Percentiles rank a stretch among this genome's conserved stretches.
These are phyloP conservation scores for Saccharomyces pastorianus DNA, from an alignment of 1,139 yeast species.

Conservation along the genomic window DNA sequence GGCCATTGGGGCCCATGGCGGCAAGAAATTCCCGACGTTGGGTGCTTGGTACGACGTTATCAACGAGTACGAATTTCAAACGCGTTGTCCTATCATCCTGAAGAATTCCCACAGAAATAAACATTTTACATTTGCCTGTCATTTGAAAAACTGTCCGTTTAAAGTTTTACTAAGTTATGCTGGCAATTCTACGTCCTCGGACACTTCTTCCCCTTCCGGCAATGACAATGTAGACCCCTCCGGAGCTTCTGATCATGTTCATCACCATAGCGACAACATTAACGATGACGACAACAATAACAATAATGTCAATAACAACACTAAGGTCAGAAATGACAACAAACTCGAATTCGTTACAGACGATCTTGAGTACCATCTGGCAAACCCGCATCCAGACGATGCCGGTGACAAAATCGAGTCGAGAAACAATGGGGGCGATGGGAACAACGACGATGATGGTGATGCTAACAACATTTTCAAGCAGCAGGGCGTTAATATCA, in stretches of 20 bases:
- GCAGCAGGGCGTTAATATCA: conserved; percentile 2
- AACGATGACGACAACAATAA: background rate
- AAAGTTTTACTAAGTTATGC: conserved; percentile 28
- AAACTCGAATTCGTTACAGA: background rate
- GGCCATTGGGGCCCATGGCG: conserved; percentile 20
- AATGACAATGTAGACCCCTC: background rate
- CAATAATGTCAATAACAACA: background rate
- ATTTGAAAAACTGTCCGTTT: conserved; percentile 29
- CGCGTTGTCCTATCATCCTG: conserved; percentile 30
- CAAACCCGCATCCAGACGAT: background rate
- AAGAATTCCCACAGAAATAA: conserved; percentile 31
- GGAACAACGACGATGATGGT: background rate
- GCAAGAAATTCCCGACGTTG: conserved; percentile 25
- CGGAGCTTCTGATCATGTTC: background rate
- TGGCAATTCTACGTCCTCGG: conserved; percentile 9
- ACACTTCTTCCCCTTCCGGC: background rate
- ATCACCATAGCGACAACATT: background rate
- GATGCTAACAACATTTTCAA: conserved; percentile 1
- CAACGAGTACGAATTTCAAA: conserved; percentile 31
- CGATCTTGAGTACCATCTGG: background rate
- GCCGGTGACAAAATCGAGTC: background rate
- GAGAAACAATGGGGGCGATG: background rate
- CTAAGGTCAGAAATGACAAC: background rate
- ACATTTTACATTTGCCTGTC: conserved; percentile 33
- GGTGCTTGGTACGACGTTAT: conserved; percentile 31